A percentile compares a stretch with the other conserved stretches of the same genome.
Conservation (phyloP, 352 stramenopile genomes). For the Globisporangium splendens region DNA sequence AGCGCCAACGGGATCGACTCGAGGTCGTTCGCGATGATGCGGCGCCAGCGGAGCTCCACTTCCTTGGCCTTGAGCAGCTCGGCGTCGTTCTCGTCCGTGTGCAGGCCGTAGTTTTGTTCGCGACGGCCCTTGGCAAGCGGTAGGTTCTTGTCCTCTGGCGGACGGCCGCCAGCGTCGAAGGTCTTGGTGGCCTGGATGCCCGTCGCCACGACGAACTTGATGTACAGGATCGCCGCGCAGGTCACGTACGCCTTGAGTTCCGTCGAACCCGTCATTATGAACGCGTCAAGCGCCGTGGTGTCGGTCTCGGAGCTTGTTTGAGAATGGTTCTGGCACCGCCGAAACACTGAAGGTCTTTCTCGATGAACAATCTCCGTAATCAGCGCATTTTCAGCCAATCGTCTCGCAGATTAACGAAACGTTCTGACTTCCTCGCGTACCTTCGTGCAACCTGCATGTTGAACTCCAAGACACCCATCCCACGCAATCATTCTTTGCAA, state of each 20-base stretch:
- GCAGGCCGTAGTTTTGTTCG: conserved; percentile 26
- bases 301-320: conserved; percentile 4
- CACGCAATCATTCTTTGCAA: neutral
- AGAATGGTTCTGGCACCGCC: neutral
- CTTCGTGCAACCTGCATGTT: conserved; percentile 9
- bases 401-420: neutral
- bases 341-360: no score
- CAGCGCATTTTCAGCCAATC: conserved; percentile 25
- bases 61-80: conserved; percentile 16
- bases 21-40: conserved; percentile 46
- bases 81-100: conserved; percentile 16
- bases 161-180: conserved; percentile 39
- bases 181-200: conserved; percentile 48
- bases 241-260: conserved; percentile 56
- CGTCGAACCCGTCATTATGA: conserved; percentile 21
- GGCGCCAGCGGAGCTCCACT: conserved; percentile 35
- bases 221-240: conserved; percentile 49
- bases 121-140: conserved; percentile 33
- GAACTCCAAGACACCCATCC: neutral
- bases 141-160: conserved; percentile 47
- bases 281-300: neutral
- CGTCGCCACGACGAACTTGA: conserved; percentile 65
- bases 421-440: neutral
- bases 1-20: conserved; percentile 42
- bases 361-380: conserved; percentile 14